Base-by-base conservation (phyloP, 306 rosid species). In the Cicer bijugum region DNA sequence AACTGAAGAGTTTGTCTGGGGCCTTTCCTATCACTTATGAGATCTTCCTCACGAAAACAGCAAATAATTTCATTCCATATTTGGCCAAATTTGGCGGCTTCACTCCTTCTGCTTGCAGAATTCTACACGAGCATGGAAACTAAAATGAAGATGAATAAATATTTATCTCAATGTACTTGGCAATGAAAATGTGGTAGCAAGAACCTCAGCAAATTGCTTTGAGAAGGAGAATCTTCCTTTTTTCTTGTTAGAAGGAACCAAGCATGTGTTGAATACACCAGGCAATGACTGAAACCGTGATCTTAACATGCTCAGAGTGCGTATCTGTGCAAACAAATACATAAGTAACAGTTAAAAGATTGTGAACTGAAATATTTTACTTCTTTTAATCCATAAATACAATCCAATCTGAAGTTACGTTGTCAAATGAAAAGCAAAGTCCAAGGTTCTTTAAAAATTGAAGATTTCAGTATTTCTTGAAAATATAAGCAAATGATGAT, bases 81-180 rank as follows among this genome's bases (percentile, higher is more conserved):
- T 75, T 94, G 99, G 67, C 96, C 92, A 84, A 94, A 94, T 61
- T 94, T 94, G 56, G 99, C 97, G 68, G 99, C 99, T 86, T 94
- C 99, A 81, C 81, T 88, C 80, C 97, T 89, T 87, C 90, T 88
- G 88, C 86, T 91, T 7, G 97, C 85, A 51, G 88, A 83, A 78
- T 85, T 82, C 99, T 94, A 82, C 51, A 69, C 63, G 62, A 64
- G 63, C 68, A 75, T 23, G 44, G 75, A 81, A 85, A 20, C 75
- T 66, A 16, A 64, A 73, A 73, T 81, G 70, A 69, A 68, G 68
- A 77, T 61, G 47, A 76, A 51, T 8, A 39, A 71, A 43, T 52
- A 12, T 45, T 44, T 42, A 35, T 67, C 75, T 59, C 62, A 59
- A 74, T 43, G 51, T 62, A 65, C 66, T 64, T 12, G 44, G 42